These are phyloP conservation scores for Saturnispora diversa DNA, from an alignment of 805 yeast genomes.

Conservation along the genomic window DNA sequence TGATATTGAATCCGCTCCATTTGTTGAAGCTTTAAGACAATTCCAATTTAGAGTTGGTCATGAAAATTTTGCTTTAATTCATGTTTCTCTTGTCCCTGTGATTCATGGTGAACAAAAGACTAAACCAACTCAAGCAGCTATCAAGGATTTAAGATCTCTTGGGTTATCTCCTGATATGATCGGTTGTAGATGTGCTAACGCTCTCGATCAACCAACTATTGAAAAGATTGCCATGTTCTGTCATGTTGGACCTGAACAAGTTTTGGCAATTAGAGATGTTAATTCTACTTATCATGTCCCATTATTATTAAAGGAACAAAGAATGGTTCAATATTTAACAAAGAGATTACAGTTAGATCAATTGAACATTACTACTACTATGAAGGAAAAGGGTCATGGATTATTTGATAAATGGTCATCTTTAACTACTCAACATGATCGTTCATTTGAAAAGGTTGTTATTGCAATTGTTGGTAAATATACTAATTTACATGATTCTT, in stretches of 20 bases:
- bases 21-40: conserved; percentile 97
- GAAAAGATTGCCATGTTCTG: conserved; percentile 98
- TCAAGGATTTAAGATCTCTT: conserved; percentile 88
- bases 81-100: conserved; percentile 94
- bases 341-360: conserved; percentile 57
- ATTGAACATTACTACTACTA: conserved; percentile 39
- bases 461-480: conserved; percentile 97
- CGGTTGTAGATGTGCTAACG: conserved; percentile 92
- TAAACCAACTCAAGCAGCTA: conserved; percentile 98
- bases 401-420: conserved; percentile 72
- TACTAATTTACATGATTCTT: conserved; percentile 91
- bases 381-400: conserved; percentile 54
- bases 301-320: conserved; percentile 78
- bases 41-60: conserved; percentile 95
- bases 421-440: conserved; percentile 74
- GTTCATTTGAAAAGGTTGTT: conserved; percentile 75
- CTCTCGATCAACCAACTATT: conserved; percentile 74
- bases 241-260: conserved; percentile 98
- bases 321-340: conserved; percentile 62
- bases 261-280: conserved; percentile 92
- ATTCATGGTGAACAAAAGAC: conserved; percentile 99
- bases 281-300: conserved; percentile 98
- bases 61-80: conserved; percentile 91
- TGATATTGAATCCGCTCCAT: conserved; percentile 97
- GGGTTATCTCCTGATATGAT: conserved; percentile 95